Base-by-base conservation (phyloP, 129 eudicot genomes). In the Ambrosia trifida region DNA sequence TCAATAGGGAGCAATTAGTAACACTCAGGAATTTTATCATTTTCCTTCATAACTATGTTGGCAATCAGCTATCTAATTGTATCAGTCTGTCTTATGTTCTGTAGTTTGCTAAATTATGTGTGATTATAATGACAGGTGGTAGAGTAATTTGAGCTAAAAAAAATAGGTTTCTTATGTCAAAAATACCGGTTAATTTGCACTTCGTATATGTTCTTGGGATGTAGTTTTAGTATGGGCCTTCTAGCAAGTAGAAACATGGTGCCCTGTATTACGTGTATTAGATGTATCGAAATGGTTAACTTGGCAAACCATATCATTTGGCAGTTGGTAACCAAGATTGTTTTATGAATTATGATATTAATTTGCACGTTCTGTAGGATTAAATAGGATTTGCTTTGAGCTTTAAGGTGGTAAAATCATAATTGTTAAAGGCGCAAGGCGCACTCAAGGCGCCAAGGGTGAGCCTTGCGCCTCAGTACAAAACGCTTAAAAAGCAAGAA, bases 91-190 rank as follows among this genome's bases (percentile, higher is more conserved):
- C 58, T 51, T 51, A 51, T 33, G 20, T 61, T 61, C 66, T 13
- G 11, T 35, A 14, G 36, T 33, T 32, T 4, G 67, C 24, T 64
- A 64, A 38, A 64, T 11, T 64, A 51, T 35, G 31, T 52, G 64
- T 33, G 36, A 69, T 20, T 10, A 36, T 36, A 12, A 16, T 53
- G 19, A 35, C 16, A 53, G 20, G 20, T 52, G 11, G 36, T 69
- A 38, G 64, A 52, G 50, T 53, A 18, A 52, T 20, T 52, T 35
- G 64, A 69, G 43, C 75, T n/a, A n/a, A n/a, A n/a, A n/a, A n/a
- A n/a, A n/a, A n/a, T n/a, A n/a, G n/a, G n/a, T n/a, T n/a, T n/a
- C n/a, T n/a, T n/a, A n/a, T n/a, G n/a, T n/a, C n/a, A n/a, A n/a
- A n/a, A n/a, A n/a, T n/a, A n/a, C n/a, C n/a, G n/a, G n/a, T n/a